Percentiles rank a stretch among this genome's conserved stretches.
Conservation (phyloP, 1,139 yeast species). For the Lodderomyces parapsilosis region DNA sequence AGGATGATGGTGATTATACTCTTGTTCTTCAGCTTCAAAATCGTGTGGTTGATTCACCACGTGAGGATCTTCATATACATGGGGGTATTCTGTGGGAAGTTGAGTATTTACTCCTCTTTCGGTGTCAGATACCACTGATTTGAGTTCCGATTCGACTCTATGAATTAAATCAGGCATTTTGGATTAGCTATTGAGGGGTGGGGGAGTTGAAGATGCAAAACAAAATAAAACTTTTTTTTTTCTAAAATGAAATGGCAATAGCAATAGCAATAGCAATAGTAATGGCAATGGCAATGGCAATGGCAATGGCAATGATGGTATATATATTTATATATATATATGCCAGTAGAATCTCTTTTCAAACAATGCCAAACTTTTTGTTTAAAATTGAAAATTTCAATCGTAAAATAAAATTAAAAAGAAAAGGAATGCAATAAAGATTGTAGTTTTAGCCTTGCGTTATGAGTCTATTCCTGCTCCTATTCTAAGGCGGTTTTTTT, state of each 20-base stretch:
- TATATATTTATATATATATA: no score
- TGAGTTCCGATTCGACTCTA: constrained; percentile 10
- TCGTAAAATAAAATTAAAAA: no score
- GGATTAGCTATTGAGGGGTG: no score
- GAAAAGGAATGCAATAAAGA: no score
- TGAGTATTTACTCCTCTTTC: not conserved
- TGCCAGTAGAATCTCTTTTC: no score
- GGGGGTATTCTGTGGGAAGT: not conserved
- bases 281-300: not conserved
- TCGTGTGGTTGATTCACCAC: constrained; percentile 15
- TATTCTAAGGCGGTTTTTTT: not conserved
- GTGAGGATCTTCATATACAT: constrained; percentile 3
- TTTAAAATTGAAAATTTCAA: not conserved
- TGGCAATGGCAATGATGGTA: not conserved
- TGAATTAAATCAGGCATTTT: constrained; percentile 14
- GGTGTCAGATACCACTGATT: not conserved
- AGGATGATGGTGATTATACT: constrained; percentile 1
- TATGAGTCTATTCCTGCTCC: not conserved
- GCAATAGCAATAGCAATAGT: not conserved
- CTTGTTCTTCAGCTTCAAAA: constrained; percentile 10
- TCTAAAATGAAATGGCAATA: not conserved
- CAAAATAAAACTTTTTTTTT: not conserved
- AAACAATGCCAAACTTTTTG: not conserved
- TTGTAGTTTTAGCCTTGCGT: not conserved
- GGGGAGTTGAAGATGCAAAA: not conserved